Percentiles rank a stretch among this genome's conserved stretches.
Evolutionary conservation across 1,284 basidiomycete genomes (phyloP).

Genomic region (Rhodotorula glutinis): DNA sequence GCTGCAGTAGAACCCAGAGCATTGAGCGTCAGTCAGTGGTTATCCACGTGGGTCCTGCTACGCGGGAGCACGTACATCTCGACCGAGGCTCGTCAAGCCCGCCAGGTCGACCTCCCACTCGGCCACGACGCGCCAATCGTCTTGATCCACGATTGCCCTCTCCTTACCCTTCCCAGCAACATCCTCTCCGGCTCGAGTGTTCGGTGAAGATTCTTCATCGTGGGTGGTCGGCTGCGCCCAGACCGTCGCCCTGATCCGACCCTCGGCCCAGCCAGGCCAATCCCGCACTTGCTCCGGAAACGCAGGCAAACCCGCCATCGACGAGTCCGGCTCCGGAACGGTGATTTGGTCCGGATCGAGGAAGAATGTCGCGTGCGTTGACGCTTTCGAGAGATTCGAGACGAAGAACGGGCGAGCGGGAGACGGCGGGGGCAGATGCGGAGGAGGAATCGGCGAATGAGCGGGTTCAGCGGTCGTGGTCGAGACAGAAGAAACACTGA

Average conservation of each 20-base stretch:
- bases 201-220: too few species aligned
- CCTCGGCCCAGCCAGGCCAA: constrained; percentile 24
- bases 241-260: not conserved
- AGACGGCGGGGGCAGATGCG: not conserved
- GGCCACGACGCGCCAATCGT: constrained; percentile 63
- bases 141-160: constrained; percentile 40
- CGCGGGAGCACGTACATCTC: constrained; percentile 65
- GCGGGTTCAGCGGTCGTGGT: too few species aligned
- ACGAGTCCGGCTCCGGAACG: constrained; percentile 6
- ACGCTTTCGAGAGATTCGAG: constrained; percentile 65
- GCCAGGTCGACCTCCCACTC: constrained; percentile 65
- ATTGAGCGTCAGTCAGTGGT: not conserved
- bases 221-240: too few species aligned
- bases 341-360: constrained; percentile 36
- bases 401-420: constrained; percentile 59
- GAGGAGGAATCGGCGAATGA: too few species aligned
- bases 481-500: too few species aligned
- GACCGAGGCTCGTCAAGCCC: constrained; percentile 61
- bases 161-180: constrained; percentile 42
- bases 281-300: not conserved
- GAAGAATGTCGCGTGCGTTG: constrained; percentile 68
- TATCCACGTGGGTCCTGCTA: constrained; percentile 5
- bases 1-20: constrained; percentile 47
- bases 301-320: not conserved
- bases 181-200: constrained; percentile 30